These are phyloP conservation scores for Penicillium mononematosum DNA, from an alignment of 495 filamentous ascomycete species.

Conservation along the genomic window DNA sequence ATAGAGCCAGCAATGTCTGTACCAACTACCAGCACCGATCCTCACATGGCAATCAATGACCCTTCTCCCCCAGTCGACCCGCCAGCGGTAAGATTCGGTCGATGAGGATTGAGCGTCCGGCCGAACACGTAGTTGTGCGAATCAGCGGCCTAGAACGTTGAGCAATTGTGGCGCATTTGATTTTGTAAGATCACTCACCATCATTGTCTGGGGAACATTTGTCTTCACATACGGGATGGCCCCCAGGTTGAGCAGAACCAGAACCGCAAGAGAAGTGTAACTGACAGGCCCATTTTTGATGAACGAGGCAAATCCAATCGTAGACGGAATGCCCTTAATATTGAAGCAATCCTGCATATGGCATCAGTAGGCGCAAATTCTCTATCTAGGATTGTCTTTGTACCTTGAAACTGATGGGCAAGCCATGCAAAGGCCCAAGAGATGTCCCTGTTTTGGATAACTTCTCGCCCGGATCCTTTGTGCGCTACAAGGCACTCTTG, in stretches of 20 bases:
- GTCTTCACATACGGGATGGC: constrained; percentile 58
- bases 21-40: constrained; percentile 60
- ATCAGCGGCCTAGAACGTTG: constrained; percentile 37
- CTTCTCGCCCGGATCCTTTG: constrained; percentile 41
- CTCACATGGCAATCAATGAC: constrained; percentile 56
- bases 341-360: constrained; percentile 30
- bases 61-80: constrained; percentile 65
- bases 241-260: constrained; percentile 23
- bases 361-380: neutral
- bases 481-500: constrained; percentile 33
- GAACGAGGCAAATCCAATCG: constrained; percentile 33
- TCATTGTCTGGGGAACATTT: constrained; percentile 52
- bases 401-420: constrained; percentile 68
- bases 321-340: constrained; percentile 45
- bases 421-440: constrained; percentile 59
- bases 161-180: neutral
- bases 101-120: constrained; percentile 47
- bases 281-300: constrained; percentile 46
- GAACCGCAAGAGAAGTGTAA: constrained; percentile 34
- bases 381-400: constrained; percentile 14
- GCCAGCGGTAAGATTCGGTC: constrained; percentile 30
- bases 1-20: constrained; percentile 66
- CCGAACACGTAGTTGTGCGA: constrained; percentile 39
- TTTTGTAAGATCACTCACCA: constrained; percentile 10
- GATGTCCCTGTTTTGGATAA: constrained; percentile 33